Evolutionary conservation across 1,284 basidiomycete genomes (phyloP).

Genomic region (Apiotrichum porosum): DNA sequence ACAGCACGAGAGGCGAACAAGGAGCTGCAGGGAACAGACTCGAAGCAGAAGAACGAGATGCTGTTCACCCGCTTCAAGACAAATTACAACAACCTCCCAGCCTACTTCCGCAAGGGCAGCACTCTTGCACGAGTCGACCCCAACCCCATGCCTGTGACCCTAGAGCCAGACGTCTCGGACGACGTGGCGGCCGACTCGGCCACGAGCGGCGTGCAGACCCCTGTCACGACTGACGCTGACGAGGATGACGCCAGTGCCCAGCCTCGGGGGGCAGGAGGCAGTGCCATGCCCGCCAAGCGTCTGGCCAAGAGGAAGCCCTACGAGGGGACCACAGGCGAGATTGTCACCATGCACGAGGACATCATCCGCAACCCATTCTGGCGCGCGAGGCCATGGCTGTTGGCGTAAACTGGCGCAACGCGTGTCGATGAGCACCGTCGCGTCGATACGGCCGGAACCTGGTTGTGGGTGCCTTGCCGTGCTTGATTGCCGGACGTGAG

Average conservation of each 20-base stretch:
- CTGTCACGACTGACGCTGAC: not conserved
- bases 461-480: no score
- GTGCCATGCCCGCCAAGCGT: slow-evolving; percentile 35
- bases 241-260: not conserved
- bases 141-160: slow-evolving; percentile 3
- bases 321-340: slow-evolving; percentile 50
- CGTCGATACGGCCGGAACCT: no score
- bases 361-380: slow-evolving; percentile 79
- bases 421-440: no score
- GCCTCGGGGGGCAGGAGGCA: not conserved
- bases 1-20: slow-evolving; percentile 77
- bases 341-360: slow-evolving; percentile 67
- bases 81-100: slow-evolving; percentile 78
- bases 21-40: slow-evolving; percentile 71
- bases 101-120: slow-evolving; percentile 79
- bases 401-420: slow-evolving; percentile 29
- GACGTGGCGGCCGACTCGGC: not conserved
- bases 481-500: no score
- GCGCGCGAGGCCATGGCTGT: slow-evolving; percentile 52
- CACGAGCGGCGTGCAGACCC: not conserved
- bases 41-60: slow-evolving; percentile 86
- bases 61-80: slow-evolving; percentile 74
- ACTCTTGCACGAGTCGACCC: slow-evolving; percentile 60
- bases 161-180: not conserved
- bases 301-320: slow-evolving; percentile 41